These are phyloP conservation scores for Ophiostoma novo-ulmi DNA, from an alignment of 2,329 filamentous ascomycete species.

Conservation along the genomic window DNA sequence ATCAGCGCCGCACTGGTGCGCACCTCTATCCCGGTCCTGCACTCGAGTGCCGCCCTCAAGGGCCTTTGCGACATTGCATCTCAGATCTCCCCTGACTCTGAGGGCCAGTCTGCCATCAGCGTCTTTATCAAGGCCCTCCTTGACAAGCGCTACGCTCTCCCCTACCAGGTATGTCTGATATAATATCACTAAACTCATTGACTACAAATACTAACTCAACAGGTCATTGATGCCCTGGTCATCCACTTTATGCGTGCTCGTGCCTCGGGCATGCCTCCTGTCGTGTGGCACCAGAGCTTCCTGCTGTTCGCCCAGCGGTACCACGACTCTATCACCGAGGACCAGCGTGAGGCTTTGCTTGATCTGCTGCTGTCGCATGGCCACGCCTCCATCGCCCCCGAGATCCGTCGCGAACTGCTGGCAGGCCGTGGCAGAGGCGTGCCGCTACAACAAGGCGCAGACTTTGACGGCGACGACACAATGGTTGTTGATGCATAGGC, in stretches of 20 bases:
- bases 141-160: constrained; percentile 95
- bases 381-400: constrained; percentile 82
- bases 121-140: constrained; percentile 89
- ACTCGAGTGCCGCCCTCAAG: constrained; percentile 87
- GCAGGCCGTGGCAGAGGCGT: constrained; percentile 83
- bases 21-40: constrained; percentile 82
- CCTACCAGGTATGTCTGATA: constrained; percentile 56
- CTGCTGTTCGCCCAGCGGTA: constrained; percentile 91
- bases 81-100: constrained; percentile 76
- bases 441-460: constrained; percentile 53
- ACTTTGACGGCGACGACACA: constrained; percentile 76
- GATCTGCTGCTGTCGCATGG: constrained; percentile 81
- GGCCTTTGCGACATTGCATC: constrained; percentile 91
- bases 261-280: constrained; percentile 53
- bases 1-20: constrained; percentile 79
- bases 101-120: constrained; percentile 87
- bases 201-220: constrained; percentile 37
- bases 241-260: constrained; percentile 72
- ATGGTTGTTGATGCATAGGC: constrained; percentile 65
- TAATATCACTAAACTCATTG: background rate
- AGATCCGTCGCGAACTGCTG: constrained; percentile 81
- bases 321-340: constrained; percentile 88
- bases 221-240: constrained; percentile 82
- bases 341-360: constrained; percentile 81
- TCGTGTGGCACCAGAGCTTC: constrained; percentile 94